Evolutionary conservation across 768 basidiomycete genomes (phyloP), one percentile per base, ranked within the genome.

Genomic region (Tulasnella sp.): DNA sequence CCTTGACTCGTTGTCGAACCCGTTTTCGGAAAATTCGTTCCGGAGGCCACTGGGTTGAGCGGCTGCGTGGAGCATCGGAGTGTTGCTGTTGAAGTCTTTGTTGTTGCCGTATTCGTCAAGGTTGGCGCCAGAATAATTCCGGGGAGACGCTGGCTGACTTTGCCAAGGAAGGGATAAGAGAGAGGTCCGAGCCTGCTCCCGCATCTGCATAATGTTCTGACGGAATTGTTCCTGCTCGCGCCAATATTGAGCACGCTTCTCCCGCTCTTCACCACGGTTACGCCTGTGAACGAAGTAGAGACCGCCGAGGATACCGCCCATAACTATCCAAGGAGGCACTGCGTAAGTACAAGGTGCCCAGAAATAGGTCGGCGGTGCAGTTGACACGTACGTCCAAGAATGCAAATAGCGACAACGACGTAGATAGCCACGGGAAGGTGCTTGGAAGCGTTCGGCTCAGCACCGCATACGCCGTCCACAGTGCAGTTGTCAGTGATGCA

Each of bases 201-300:
- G 88, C 92, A 94, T 92, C 82, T 92, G 90, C 82, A 91, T 82
- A 74, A 94, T 88, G 82, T 92, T 92, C 84, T 92, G 91, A 80
- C 92, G 91, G 87, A 93, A 92, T 11, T 91, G 89, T 81, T 91
- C 91, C 90, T 93, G 81, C 85, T 96, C 94, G 81, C 91, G 90
- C 91, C 94, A 95, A 84, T 96, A 95, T 82, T 94, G 93, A 61
- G 91, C 85, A 80, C 94, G 91, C 84, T 92, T 94, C 85, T 93
- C 91, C 70, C 93, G 91, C 81, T 95, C 93, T 78, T 86, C 84
- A 57, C 91, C 90, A 81, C 94, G 90, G 80, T 92, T 89, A 80
- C 89, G 89, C 51, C 90, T 86, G 81, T 95, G 94, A 9, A 92
- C 81, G 81, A 90, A 86, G 85, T 89, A 95, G 46, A 96, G 86